Evolutionary conservation across 306 rosid genomes (phyloP), one percentile per base, ranked within the genome.

Genomic region (Vigna trinervia): DNA sequence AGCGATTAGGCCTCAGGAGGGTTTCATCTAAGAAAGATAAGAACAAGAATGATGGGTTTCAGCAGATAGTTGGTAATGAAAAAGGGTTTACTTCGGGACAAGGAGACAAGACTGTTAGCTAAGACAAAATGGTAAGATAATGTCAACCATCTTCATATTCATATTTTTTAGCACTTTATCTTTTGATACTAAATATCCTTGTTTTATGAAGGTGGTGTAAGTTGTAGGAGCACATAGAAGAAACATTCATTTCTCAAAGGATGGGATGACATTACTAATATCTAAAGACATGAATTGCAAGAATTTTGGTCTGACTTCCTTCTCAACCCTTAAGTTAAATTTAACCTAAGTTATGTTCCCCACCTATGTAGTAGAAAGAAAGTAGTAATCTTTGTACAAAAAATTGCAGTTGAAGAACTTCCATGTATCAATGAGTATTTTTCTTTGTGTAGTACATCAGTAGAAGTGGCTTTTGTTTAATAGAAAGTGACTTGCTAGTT

Each of bases 1-100:
- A 92, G 79, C 73, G 90, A 22, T 81, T 92, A 5, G 92, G 99
- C 12, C 84, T 95, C 36, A 92, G 64, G 77, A 90, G 78, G 69
- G 69, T 68, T 69, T 66, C 83, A 46, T 76, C 93, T 39, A 89
- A 85, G 78, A 87, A 90, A 63, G 84, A 85, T 52, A 89, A 91
- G 82, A 80, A 76, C 32, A 87, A 89, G 73, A 79, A 38, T 85
- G 84, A 85, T 59, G 85, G 76, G 22, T 83, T 82, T 78, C 75
- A 84, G 75, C 89, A 87, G 64, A 88, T 88, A 64, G 91, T 87
- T 39, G 86, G 52, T 52, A 88, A 88, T 64, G 91, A 89, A 28
- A 89, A 86, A 52, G 84, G 61, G 23, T 78, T 83, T 52, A 41
- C 57, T 61, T 84, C 69, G 83, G 88, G 79, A 65, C 89, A 88